Percentiles rank a stretch among this genome's conserved stretches.
phyloP scores from a whole-genome alignment of 441 rosid genomes.

The Manihot esculenta region DNA sequence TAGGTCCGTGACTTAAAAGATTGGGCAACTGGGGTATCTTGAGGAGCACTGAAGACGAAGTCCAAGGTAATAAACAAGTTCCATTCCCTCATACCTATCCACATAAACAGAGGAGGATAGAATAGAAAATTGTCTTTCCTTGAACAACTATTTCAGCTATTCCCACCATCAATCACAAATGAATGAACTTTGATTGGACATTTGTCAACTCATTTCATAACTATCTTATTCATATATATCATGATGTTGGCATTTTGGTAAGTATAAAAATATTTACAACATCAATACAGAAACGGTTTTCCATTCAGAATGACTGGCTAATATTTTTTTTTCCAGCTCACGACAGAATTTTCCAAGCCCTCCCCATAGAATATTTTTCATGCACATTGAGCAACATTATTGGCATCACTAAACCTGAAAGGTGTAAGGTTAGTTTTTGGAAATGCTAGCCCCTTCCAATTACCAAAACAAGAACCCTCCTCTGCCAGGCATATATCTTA shows the following conservation, averaged over 20 bases:
- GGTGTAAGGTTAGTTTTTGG: neutral
- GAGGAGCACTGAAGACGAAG: neutral
- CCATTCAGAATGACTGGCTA: neutral
- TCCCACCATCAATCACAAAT: neutral
- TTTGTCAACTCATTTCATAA: neutral
- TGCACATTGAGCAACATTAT: neutral
- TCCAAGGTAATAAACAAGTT: neutral
- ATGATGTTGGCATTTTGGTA: neutral
- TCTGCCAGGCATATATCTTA: neutral
- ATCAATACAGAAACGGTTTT: neutral
- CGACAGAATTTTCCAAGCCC: neutral
- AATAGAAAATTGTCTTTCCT: neutral
- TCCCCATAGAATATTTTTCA: neutral
- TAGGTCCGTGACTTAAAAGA: neutral
- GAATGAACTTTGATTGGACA: neutral
- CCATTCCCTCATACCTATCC: neutral
- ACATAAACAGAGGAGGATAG: no score
- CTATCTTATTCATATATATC: neutral
- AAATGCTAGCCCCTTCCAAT: neutral
- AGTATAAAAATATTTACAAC: neutral
- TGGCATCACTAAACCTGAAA: neutral
- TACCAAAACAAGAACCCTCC: neutral
- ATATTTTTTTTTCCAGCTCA: neutral
- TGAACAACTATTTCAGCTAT: neutral
- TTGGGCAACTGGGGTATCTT: neutral